Evolutionary conservation across 2,329 filamentous ascomycete genomes (phyloP).

Genomic region (Fusarium domesticum): DNA sequence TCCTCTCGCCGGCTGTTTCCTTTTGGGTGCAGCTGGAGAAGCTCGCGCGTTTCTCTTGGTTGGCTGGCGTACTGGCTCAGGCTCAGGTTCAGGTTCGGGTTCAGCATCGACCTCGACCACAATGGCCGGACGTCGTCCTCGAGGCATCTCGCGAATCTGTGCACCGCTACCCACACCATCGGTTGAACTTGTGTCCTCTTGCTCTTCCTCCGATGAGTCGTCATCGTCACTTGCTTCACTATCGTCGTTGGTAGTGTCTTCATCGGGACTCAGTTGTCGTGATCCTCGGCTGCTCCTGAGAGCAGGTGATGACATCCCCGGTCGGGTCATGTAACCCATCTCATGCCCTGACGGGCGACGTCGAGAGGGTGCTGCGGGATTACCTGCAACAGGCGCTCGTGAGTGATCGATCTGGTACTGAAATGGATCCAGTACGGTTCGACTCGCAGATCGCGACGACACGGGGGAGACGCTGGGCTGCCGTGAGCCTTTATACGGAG

Average conservation of each 20-base stretch:
- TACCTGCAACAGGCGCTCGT: conserved; percentile 35
- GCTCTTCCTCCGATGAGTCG: conserved; percentile 27
- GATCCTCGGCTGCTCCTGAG: conserved; percentile 34
- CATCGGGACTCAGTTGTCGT: conserved; percentile 30
- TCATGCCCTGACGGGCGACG: conserved; percentile 38
- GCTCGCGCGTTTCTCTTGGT: conserved; percentile 40
- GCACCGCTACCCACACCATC: conserved; percentile 38
- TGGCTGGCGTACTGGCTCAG: conserved; percentile 28
- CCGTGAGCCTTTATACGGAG: conserved; percentile 35
- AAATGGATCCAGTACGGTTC: conserved; percentile 45
- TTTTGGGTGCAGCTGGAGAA: conserved; percentile 38
- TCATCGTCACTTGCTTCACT: conserved; percentile 31
- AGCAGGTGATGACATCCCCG: conserved; percentile 27
- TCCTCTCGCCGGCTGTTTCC: conserved; percentile 35
- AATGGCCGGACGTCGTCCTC: conserved; percentile 37
- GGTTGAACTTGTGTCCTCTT: conserved; percentile 35
- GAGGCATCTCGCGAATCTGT: conserved; percentile 30
- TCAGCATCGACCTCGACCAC: conserved; percentile 37
- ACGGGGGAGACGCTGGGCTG: conserved; percentile 19
- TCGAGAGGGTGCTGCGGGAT: conserved; percentile 34
- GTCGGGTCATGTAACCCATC: conserved; percentile 25
- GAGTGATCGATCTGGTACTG: conserved; percentile 50
- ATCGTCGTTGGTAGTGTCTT: conserved; percentile 36
- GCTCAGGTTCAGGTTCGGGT: conserved; percentile 31
- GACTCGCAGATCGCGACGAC: conserved; percentile 27